These are phyloP conservation scores for Leccinum subgranulosum DNA, from an alignment of 768 basidiomycete species.

Conservation along the genomic window DNA sequence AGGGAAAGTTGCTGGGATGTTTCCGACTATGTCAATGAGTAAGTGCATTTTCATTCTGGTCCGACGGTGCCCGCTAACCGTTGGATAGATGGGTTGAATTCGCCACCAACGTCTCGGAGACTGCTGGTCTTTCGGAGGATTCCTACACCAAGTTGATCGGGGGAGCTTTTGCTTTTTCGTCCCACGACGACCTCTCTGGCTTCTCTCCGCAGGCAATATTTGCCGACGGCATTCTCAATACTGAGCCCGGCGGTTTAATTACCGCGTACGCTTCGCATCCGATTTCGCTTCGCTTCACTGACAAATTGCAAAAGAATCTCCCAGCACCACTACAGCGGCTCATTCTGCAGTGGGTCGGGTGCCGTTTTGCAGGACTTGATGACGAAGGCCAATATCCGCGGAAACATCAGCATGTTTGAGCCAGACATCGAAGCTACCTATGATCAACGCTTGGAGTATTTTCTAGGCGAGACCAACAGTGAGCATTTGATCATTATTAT, in stretches of 20 bases:
- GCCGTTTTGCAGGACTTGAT: conserved; percentile 61
- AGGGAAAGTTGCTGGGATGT: conserved; percentile 39
- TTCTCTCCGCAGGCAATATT: conserved; percentile 66
- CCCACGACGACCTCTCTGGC: conserved; percentile 38
- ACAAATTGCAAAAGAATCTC: conserved; percentile 32
- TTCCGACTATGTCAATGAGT: conserved; percentile 49
- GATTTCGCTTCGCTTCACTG: not conserved
- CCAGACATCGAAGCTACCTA: conserved; percentile 54
- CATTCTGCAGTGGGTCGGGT: conserved; percentile 54
- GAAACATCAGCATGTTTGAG: conserved; percentile 50
- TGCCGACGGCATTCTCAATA: conserved; percentile 45
- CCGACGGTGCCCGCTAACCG: not conserved
- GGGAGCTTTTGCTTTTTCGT: conserved; percentile 48
- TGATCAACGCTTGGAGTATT: conserved; percentile 47
- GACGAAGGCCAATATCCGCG: conserved; percentile 55
- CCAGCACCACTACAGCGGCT: conserved; percentile 50
- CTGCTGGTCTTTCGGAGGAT: conserved; percentile 34
- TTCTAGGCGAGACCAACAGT: conserved; percentile 64
- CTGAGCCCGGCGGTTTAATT: conserved; percentile 47
- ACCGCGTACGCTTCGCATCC: conserved; percentile 41
- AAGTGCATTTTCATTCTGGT: conserved; percentile 16
- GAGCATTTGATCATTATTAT: conserved; percentile 32
- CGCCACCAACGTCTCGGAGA: conserved; percentile 45
- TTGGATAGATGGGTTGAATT: conserved; percentile 50
- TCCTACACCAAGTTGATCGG: conserved; percentile 47